Evolutionary conservation across 352 stramenopile species (phyloP), one percentile per base, ranked within the genome.

Genomic region (Phytopythium ostracodes): DNA sequence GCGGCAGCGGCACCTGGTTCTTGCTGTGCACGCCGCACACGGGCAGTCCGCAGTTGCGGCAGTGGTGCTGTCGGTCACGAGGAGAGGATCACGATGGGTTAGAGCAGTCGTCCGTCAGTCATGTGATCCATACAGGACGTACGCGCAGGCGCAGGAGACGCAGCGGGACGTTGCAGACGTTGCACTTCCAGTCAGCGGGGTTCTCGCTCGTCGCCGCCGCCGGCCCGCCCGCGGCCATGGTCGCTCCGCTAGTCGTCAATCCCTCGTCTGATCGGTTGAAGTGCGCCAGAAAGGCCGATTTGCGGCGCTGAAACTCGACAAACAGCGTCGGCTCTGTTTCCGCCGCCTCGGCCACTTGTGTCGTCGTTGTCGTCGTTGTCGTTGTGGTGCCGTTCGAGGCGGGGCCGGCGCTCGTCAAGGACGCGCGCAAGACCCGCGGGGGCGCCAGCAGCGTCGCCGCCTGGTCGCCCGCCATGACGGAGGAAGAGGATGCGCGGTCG

Each of bases 11-110:
- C 40, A 91, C 77, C 63, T 91, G 82, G 66, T 91, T 89, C 60
- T 84, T 88, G 55, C 82, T 91, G 65, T 91, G 82, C 31, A 89
- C 81, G 47, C 80, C 76, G 43, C 82, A 91, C 20, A 91, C 82
- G 6, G 79, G 67, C n/a, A 77, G 60, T 14, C 71, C 71, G 44
- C 82, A 91, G 44, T 91, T 91, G 35, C 78, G 70, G 56, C 79
- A 91, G 49, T 77, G 78, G 62, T 89, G 82, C 74, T 89, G n/a
- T 49, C 42, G 20, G 42, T 6, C 8, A 44, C 42, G 25, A 49
- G 42, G 14, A 20, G 38, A 18, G 38, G 11, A 4, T 20, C 12
- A 43, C 42, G 24, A 49, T 6, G 25, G 29, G 17, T 53, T 17
- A 61, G 24, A 44, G 9, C 17, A 17, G 12, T 36, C 46, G 43